phyloP scores from a whole-genome alignment of 768 basidiomycete species.

The Serendipita sp. region DNA sequence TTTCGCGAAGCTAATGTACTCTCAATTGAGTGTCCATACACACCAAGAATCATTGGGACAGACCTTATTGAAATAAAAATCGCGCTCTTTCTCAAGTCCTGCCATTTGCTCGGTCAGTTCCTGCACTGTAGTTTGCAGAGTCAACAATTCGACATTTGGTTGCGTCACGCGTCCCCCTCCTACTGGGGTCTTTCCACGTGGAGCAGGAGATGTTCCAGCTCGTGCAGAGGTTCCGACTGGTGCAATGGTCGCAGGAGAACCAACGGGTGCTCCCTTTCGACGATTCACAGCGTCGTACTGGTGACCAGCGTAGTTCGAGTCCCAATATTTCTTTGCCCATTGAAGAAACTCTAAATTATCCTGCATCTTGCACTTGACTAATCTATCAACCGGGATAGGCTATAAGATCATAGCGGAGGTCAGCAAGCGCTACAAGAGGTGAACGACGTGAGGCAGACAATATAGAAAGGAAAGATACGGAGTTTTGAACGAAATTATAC shows the following conservation, averaged over 20 bases:
- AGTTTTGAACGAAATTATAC: background rate
- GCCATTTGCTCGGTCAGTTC: conserved; percentile 74
- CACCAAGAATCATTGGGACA: conserved; percentile 13
- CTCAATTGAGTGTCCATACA: background rate
- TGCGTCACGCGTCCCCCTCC: conserved; percentile 46
- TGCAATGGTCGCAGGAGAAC: conserved; percentile 63
- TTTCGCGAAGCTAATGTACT: conserved; percentile 62
- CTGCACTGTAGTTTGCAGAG: conserved; percentile 57
- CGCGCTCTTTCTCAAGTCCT: conserved; percentile 89
- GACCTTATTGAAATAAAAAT: conserved; percentile 98
- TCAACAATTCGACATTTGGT: conserved; percentile 49
- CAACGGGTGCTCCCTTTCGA: conserved; percentile 59
- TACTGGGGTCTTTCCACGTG: conserved; percentile 60
- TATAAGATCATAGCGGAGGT: conserved; percentile 18
- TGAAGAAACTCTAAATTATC: conserved; percentile 98
- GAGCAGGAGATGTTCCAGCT: conserved; percentile 20
- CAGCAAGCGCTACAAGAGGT: no score
- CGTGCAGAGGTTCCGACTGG: conserved; percentile 34
- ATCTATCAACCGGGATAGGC: conserved; percentile 90
- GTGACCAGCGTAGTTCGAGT: conserved; percentile 73
- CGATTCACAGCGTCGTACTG: conserved; percentile 75
- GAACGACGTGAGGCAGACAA: no score
- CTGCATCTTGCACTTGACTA: conserved; percentile 99
- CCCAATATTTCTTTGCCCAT: conserved; percentile 96
- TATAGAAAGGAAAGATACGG: no score